Percentiles rank a stretch among this genome's conserved stretches.
Conservation (phyloP, 148 eudicot genomes). For the Vaccinium vitisidaea region DNA sequence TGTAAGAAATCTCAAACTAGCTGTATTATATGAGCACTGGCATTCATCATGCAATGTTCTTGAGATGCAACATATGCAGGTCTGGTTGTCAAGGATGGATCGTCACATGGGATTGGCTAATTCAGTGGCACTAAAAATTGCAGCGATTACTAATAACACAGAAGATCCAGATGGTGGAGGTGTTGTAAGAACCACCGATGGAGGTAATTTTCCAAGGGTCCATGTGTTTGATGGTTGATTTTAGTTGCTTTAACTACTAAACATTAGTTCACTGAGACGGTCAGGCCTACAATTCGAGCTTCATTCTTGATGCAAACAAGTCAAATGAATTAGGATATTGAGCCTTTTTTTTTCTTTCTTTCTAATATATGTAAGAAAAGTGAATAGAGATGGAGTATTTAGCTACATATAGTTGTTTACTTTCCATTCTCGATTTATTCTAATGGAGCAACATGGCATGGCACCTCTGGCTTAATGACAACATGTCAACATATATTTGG, state of each 20-base stretch:
- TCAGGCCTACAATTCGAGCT: background rate
- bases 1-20: slow-evolving; percentile 38
- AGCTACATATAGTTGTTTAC: background rate
- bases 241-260: background rate
- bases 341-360: background rate
- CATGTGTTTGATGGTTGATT: background rate
- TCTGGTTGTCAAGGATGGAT: slow-evolving; percentile 87
- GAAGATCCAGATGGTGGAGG: slow-evolving; percentile 77
- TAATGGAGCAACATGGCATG: background rate
- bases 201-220: slow-evolving; percentile 41
- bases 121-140: slow-evolving; percentile 70
- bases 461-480: background rate
- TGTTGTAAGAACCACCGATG: slow-evolving; percentile 45
- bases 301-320: background rate
- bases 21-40: slow-evolving; percentile 1
- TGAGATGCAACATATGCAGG: slow-evolving; percentile 40
- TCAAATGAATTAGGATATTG: too few relatives aligned
- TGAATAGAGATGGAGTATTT: background rate
- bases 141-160: slow-evolving; percentile 61
- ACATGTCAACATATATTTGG: background rate
- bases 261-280: background rate
- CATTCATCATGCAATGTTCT: slow-evolving; percentile 7
- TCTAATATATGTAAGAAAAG: background rate
- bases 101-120: slow-evolving; percentile 98
- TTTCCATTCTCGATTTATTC: background rate